Evolutionary conservation across 495 filamentous ascomycete species (phyloP), one percentile per base, ranked within the genome.

Genomic region (Aspergillus ostianus): DNA sequence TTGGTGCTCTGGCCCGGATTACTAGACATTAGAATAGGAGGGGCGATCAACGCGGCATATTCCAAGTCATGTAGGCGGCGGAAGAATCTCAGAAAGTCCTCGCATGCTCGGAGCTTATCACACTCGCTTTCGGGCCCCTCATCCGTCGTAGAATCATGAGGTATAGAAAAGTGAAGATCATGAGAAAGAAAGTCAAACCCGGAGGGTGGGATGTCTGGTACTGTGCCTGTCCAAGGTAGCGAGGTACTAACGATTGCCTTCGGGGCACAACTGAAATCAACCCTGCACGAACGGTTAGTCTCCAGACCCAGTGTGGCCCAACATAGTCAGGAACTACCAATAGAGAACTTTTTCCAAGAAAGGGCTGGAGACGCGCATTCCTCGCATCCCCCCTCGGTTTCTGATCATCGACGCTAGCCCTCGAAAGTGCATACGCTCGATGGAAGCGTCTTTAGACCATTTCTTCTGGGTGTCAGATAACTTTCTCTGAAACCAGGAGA

Each of bases 391-490:
- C 26, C 65, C 68, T 51, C 68, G 58, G 47, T 64, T 60, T 47
- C 65, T 56, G 50, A 70, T 64, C 68, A 70, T 66, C 23, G 63
- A 66, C 9, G 66, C 57, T n/a, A 70, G 55, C 12, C 68, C 68
- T 18, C 60, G 53, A 23, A 70, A 68, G 41, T 70, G 68, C 68
- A 70, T 70, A 47, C 59, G 61, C 58, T 70, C 68, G 29, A 70
- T 65, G 0, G 68, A 70, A 5, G 66, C 55, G 58, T 70, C 68
- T 52, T 67, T 68, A 3, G 68, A 70, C 68, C 68, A 70, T 70
- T 70, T 70, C 68, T 70, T 19, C 48, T 32, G 12, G 53, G 12
- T 45, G 53, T 66, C 52, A 66, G 50, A 21, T 15, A n/a, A 52
- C 59, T 20, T 44, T 13, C 20, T 58, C 5, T 23, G 52, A 19